A percentile compares a stretch with the other conserved stretches of the same genome.
Evolutionary conservation across 1,284 basidiomycete genomes (phyloP).

Genomic region (Hypsizygus ulmarius): DNA sequence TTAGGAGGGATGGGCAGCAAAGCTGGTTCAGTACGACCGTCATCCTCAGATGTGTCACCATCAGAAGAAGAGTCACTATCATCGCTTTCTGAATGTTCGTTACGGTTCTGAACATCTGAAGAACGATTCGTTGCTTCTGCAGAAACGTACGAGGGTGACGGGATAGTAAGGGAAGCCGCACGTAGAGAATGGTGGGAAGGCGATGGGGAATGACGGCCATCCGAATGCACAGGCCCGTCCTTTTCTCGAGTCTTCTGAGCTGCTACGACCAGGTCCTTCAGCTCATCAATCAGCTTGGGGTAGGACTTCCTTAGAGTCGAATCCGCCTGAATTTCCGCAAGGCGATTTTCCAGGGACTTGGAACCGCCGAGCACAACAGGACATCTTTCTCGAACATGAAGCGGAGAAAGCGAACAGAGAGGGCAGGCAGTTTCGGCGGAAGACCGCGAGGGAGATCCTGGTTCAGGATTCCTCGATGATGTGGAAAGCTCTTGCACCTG

Average conservation of each 20-base stretch:
- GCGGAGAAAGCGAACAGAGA: conserved; percentile 37
- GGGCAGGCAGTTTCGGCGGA: conserved; percentile 30
- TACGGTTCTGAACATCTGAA: not conserved
- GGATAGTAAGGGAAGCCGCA: not conserved
- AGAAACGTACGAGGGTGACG: not conserved
- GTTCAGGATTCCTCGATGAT: not conserved
- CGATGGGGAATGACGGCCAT: not conserved
- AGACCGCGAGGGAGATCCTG: not conserved
- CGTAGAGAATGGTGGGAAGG: not conserved
- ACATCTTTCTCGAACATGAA: conserved; percentile 40
- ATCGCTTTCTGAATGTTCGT: not conserved
- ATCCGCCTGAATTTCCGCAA: conserved; percentile 33
- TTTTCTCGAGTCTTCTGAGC: conserved; percentile 1
- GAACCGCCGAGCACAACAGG: conserved; percentile 39
- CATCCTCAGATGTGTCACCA: conserved; percentile 8
- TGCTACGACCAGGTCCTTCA: conserved; percentile 28
- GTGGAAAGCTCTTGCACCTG: not conserved
- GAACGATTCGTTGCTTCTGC: no score
- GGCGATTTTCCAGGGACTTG: conserved; percentile 36
- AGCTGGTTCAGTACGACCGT: conserved; percentile 1
- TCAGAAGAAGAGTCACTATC: conserved; percentile 10
- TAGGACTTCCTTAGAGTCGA: conserved; percentile 22
- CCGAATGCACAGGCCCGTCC: not conserved
- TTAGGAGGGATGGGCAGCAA: not conserved
- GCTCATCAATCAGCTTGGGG: conserved; percentile 31